Evolutionary conservation across 805 yeast species (phyloP).

Genomic region (Lipomyces spencermartinsiae): DNA sequence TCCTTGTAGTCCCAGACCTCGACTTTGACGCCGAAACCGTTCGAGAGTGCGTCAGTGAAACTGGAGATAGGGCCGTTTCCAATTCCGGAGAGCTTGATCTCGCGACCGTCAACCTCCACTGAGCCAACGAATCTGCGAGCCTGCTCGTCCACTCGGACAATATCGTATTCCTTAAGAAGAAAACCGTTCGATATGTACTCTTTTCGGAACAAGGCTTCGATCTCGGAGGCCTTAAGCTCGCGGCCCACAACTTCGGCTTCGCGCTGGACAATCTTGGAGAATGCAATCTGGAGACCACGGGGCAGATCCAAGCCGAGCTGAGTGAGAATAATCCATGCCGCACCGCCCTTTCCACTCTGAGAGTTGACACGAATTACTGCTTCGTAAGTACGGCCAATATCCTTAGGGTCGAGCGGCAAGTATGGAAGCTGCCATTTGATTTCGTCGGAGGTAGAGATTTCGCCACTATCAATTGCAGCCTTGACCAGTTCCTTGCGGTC

Average conservation of each 20-base stretch:
- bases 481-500: conserved; percentile 50
- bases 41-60: conserved; percentile 65
- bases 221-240: conserved; percentile 70
- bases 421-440: conserved; percentile 76
- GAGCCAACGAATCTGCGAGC: conserved; percentile 56
- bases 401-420: conserved; percentile 82
- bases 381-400: conserved; percentile 87
- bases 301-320: conserved; percentile 81
- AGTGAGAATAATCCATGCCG: conserved; percentile 83
- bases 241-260: conserved; percentile 74
- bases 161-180: conserved; percentile 56
- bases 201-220: conserved; percentile 66
- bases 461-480: conserved; percentile 19
- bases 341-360: conserved; percentile 88
- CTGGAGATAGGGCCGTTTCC: conserved; percentile 90
- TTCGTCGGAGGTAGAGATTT: conserved; percentile 42
- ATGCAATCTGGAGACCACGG: conserved; percentile 77
- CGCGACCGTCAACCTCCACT: conserved; percentile 55
- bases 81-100: conserved; percentile 56
- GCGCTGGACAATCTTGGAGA: conserved; percentile 71
- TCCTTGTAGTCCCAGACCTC: conserved; percentile 76
- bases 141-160: conserved; percentile 53
- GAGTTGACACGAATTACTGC: conserved; percentile 90
- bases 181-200: conserved; percentile 52
- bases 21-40: conserved; percentile 55